Percentiles rank a stretch among this genome's conserved stretches.
Evolutionary conservation across 495 filamentous ascomycete genomes (phyloP).

Genomic region (Podospora pseudopauciseta): DNA sequence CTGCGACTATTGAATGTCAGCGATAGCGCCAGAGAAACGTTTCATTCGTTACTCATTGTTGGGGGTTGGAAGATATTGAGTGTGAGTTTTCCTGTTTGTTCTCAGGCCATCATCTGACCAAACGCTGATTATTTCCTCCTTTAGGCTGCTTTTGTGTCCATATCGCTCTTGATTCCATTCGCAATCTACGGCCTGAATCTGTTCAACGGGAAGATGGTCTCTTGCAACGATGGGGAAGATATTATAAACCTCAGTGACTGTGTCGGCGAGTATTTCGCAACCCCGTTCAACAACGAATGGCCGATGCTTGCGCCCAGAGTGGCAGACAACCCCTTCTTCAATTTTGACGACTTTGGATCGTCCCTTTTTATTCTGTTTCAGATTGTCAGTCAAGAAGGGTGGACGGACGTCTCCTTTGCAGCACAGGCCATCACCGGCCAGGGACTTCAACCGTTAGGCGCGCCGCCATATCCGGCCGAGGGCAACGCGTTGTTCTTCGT

Average conservation of each 20-base stretch:
- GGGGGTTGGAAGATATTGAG: conserved; percentile 86
- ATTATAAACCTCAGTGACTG: conserved; percentile 66
- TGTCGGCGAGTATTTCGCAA: conserved; percentile 72
- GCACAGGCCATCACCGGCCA: conserved; percentile 78
- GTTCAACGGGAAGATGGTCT: conserved; percentile 75
- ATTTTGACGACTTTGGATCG: conserved; percentile 90
- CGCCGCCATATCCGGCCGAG: conserved; percentile 52
- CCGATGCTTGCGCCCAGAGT: conserved; percentile 74
- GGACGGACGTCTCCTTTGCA: conserved; percentile 84
- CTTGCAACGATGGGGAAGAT: conserved; percentile 70
- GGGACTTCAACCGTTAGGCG: conserved; percentile 63
- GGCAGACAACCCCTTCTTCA: conserved; percentile 76
- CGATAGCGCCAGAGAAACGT: conserved; percentile 91
- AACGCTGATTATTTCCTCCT: conserved; percentile 12
- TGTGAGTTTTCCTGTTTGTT: conserved; percentile 46
- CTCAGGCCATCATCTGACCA: not conserved
- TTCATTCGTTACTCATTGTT: conserved; percentile 91
- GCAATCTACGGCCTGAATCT: conserved; percentile 93
- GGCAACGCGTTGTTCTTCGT: conserved; percentile 93
- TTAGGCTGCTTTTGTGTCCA: conserved; percentile 82
- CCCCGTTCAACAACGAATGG: conserved; percentile 72
- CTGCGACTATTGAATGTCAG: conserved; percentile 90
- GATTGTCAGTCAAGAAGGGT: conserved; percentile 98
- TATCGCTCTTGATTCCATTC: conserved; percentile 93
- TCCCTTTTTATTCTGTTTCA: conserved; percentile 96